Evolutionary conservation across 306 rosid species (phyloP).

Genomic region (Quercus berberidifolia): DNA sequence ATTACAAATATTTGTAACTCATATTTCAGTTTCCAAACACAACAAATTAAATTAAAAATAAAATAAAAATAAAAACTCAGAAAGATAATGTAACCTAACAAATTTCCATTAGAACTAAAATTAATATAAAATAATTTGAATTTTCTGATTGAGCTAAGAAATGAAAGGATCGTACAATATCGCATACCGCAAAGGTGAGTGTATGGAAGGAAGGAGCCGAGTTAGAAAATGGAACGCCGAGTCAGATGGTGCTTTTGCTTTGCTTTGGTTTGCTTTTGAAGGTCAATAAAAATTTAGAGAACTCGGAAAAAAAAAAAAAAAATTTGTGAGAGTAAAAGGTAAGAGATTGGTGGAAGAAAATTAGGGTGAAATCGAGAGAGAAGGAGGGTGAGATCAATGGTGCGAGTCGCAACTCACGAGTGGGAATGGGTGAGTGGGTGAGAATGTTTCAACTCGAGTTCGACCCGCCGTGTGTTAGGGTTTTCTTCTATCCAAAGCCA

Average conservation of each 20-base stretch:
- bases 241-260: background rate
- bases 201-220: background rate
- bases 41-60: no score
- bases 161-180: background rate
- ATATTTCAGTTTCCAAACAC: no score
- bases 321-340: constrained; percentile 2
- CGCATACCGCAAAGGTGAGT: background rate
- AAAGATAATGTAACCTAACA: no score
- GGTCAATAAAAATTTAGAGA: background rate
- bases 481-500: constrained; percentile 3
- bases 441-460: constrained; percentile 47
- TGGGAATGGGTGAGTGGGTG: constrained; percentile 39
- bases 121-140: background rate
- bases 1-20: no score
- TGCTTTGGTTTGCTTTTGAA: background rate
- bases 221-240: background rate
- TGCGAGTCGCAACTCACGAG: constrained; percentile 64
- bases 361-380: background rate
- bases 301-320: background rate
- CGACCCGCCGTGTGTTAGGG: constrained; percentile 59
- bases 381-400: constrained; percentile 23
- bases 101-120: background rate
- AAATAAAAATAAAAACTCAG: no score
- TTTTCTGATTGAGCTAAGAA: background rate
- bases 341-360: constrained; percentile 15